Base-by-base conservation (phyloP, 2,329 filamentous ascomycete genomes). In the Stagonosporopsis rhizophila region DNA sequence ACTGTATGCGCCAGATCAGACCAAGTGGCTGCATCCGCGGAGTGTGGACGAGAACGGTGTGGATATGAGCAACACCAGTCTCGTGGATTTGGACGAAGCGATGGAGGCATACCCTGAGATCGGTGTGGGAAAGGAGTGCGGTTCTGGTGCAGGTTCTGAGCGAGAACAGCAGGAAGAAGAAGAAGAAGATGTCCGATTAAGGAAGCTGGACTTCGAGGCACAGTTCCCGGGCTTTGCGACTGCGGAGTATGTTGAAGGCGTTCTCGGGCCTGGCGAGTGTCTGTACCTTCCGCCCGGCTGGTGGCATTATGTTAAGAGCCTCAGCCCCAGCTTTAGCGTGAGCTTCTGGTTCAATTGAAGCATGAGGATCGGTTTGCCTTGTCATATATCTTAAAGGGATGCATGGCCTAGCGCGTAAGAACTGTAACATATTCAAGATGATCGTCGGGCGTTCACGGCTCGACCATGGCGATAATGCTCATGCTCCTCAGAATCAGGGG, bases 291-390 rank as follows among this genome's bases (percentile, higher is more conserved):
- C 95, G 0, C 83, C 91, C 5, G 95, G 94, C 0, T 99, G 95
- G 94, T 99, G 95, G 95, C 95, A 99, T 80, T 98, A 97, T 75
- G 91, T 98, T 3, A 83, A 90, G 57, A 92, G 92, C 45, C 73
- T 98, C 68, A 92, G 87, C 53, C 86, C 91, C 19, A 96, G 94
- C 71, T 93, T 96, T 70, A 97, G 93, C 65, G 92, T 98, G 12
- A 97, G 92, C 71, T 98, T 97, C 71, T 99, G 95, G 95, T 99
- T 71, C 32, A 73, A 73, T 44, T 74, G 51, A 47, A 15, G 17
- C 17, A 8, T 8, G 17, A 37, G 3, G 6, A 20, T 6, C 14
- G 15, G 7, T 7, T 27, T 20, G n/a, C 8, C 41, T 11, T 22
- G 7, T 22, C n/a, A 15, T 14, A 20, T 34, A 11, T 20, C 8